Evolutionary conservation across 2,329 filamentous ascomycete genomes (phyloP), one percentile per base, ranked within the genome.

Genomic region (Aspergillus sojae): DNA sequence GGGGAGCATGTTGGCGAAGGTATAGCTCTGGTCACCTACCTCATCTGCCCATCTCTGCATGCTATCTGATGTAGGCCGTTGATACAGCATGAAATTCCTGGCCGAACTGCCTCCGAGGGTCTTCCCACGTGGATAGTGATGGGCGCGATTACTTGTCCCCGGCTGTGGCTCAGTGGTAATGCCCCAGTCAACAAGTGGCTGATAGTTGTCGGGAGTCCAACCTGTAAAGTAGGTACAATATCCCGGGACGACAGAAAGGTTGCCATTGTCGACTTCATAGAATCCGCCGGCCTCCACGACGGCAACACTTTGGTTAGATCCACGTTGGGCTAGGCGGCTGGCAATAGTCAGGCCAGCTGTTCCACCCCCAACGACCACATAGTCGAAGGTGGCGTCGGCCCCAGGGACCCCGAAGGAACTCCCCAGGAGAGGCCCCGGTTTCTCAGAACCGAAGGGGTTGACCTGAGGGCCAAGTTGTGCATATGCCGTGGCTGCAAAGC

Each of bases 11-110:
- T 68, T 67, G n/a, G 71, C 67, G 28, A 68, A 76, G 9, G 64
- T 66, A 55, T 74, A 77, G 60, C 67, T 73, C n/a, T 70, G 55
- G 53, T 80, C 78, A 4, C 67, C 74, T 7, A 79, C 76, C 36
- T 71, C 65, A 50, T 79, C 70, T 0, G 77, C 77, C 78, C 78
- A 80, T 54, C 61, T 61, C 57, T 75, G 68, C 61, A 77, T 70
- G 19, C 71, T 70, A 7, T 68, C 74, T 16, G 63, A 65, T 2
- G 75, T 78, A 3, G 72, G 70, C 32, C 75, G 64, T 6, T 73
- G 70, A 53, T 75, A 70, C 32, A 61, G 16, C 72, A 75, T 71
- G 43, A 66, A 71, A 39, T 74, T 74, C 10, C 69, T 58, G 5
- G 68, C 68, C 0, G 71, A 70, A 16, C 55, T 68, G 16, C 72